A percentile compares a stretch with the other conserved stretches of the same genome.
Evolutionary conservation across 2,329 filamentous ascomycete genomes (phyloP).

Genomic region (Chaetomium sp.): DNA sequence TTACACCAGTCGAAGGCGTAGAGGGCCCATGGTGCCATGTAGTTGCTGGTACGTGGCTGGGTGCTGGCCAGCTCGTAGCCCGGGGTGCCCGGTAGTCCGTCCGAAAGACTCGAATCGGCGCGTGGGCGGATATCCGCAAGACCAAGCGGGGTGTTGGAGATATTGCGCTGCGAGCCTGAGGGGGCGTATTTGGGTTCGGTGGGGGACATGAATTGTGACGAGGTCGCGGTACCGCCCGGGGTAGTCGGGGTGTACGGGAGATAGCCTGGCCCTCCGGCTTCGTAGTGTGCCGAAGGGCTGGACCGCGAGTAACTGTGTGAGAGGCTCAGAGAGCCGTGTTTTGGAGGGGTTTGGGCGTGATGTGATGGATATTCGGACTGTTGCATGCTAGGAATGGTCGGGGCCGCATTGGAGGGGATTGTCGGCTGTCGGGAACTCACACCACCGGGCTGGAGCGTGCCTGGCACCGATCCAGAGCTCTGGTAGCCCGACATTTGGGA

Average conservation of each 20-base stretch:
- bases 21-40: slow-evolving; percentile 87
- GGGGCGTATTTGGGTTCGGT: slow-evolving; percentile 50
- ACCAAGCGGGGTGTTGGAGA: slow-evolving; percentile 81
- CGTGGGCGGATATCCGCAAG: slow-evolving; percentile 86
- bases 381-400: slow-evolving; percentile 41
- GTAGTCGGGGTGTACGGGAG: slow-evolving; percentile 57
- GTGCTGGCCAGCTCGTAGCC: slow-evolving; percentile 61
- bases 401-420: slow-evolving; percentile 39
- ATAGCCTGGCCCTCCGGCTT: slow-evolving; percentile 43
- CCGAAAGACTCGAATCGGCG: slow-evolving; percentile 72
- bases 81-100: slow-evolving; percentile 56
- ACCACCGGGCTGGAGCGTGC: slow-evolving; percentile 53
- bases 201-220: slow-evolving; percentile 60
- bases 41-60: slow-evolving; percentile 75
- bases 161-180: slow-evolving; percentile 52
- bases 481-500: slow-evolving; percentile 33
- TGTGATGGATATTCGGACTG: slow-evolving; percentile 44
- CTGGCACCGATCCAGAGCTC: slow-evolving; percentile 43
- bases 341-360: slow-evolving; percentile 46
- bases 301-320: slow-evolving; percentile 78
- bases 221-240: slow-evolving; percentile 49
- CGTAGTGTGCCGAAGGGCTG: slow-evolving; percentile 62
- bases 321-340: slow-evolving; percentile 57
- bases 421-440: slow-evolving; percentile 32
- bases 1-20: slow-evolving; percentile 99